phyloP scores from a whole-genome alignment of 352 stramenopile species.

The Pythium diclinum region DNA sequence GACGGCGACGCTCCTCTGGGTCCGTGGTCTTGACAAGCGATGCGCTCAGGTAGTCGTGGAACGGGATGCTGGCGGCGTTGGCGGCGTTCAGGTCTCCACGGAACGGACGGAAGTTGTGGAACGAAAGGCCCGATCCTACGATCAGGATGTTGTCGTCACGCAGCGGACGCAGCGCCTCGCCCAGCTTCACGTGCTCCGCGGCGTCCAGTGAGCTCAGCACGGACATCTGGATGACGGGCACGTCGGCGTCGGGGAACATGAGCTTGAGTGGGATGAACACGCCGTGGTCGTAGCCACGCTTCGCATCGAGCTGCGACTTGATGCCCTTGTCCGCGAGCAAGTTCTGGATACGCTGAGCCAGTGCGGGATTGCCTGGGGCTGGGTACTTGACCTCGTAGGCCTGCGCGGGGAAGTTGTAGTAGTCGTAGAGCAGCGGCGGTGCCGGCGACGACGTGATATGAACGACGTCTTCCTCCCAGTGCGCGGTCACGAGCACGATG shows the following conservation, averaged over 20 bases:
- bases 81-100: not conserved
- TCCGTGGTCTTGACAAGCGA: slow-evolving; percentile 3
- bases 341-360: slow-evolving; percentile 63
- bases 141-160: slow-evolving; percentile 39
- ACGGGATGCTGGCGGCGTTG: slow-evolving; percentile 1
- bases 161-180: slow-evolving; percentile 54
- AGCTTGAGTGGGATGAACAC: slow-evolving; percentile 89
- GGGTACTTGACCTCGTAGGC: slow-evolving; percentile 84
- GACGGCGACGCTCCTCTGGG: not conserved
- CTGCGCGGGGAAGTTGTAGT: slow-evolving; percentile 84
- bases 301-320: slow-evolving; percentile 37
- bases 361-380: slow-evolving; percentile 58
- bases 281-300: slow-evolving; percentile 87
- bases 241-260: slow-evolving; percentile 81
- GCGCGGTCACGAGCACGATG: slow-evolving; percentile 80
- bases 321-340: slow-evolving; percentile 56
- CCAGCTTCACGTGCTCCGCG: slow-evolving; percentile 60
- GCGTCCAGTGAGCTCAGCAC: slow-evolving; percentile 58
- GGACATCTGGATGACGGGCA: slow-evolving; percentile 83
- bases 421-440: slow-evolving; percentile 85
- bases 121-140: not conserved
- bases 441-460: slow-evolving; percentile 40
- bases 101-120: slow-evolving; percentile 6
- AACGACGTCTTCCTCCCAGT: slow-evolving; percentile 61
- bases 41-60: slow-evolving; percentile 1